A percentile compares a stretch with the other conserved stretches of the same genome.
phyloP scores from a whole-genome alignment of 805 yeast genomes.

The Zygotorulaspora chibaensis region DNA sequence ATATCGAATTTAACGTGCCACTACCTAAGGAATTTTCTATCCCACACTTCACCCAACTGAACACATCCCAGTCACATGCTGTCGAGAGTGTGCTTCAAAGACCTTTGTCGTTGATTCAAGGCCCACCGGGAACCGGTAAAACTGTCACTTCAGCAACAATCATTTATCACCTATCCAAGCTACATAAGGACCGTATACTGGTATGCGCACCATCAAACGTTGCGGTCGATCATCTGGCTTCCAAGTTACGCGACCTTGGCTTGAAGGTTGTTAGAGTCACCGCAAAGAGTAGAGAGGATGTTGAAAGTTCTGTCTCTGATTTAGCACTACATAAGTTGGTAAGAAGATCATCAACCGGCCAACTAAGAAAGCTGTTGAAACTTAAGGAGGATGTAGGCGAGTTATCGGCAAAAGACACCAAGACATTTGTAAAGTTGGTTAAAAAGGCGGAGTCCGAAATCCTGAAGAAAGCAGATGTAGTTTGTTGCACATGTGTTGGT shows the following conservation, averaged over 20 bases:
- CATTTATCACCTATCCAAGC: slow-evolving; percentile 64
- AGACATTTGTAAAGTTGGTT: slow-evolving; percentile 40
- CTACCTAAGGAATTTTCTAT: slow-evolving; percentile 60
- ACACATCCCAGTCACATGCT: slow-evolving; percentile 75
- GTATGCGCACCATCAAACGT: slow-evolving; percentile 96
- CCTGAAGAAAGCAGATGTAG: slow-evolving; percentile 61
- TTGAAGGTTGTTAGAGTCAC: slow-evolving; percentile 71
- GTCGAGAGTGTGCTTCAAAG: slow-evolving; percentile 61
- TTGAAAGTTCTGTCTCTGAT: slow-evolving; percentile 57
- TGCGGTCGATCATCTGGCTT: slow-evolving; percentile 88
- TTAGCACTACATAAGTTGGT: slow-evolving; percentile 56
- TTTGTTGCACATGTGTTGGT: slow-evolving; percentile 89
- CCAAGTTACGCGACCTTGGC: slow-evolving; percentile 64
- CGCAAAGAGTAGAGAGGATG: slow-evolving; percentile 77
- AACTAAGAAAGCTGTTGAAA: slow-evolving; percentile 53
- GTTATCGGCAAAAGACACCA: slow-evolving; percentile 51
- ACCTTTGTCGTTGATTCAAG: slow-evolving; percentile 82
- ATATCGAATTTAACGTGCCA: slow-evolving; percentile 55
- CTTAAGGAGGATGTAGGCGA: slow-evolving; percentile 67
- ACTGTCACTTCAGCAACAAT: slow-evolving; percentile 91
- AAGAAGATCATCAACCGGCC: slow-evolving; percentile 45
- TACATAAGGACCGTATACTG: slow-evolving; percentile 60
- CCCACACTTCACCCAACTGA: slow-evolving; percentile 64
- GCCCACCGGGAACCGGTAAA: slow-evolving; percentile 97
- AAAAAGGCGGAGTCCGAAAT: slow-evolving; percentile 47